Evolutionary conservation across 495 filamentous ascomycete species (phyloP).

Genomic region (Xylaria acuta): DNA sequence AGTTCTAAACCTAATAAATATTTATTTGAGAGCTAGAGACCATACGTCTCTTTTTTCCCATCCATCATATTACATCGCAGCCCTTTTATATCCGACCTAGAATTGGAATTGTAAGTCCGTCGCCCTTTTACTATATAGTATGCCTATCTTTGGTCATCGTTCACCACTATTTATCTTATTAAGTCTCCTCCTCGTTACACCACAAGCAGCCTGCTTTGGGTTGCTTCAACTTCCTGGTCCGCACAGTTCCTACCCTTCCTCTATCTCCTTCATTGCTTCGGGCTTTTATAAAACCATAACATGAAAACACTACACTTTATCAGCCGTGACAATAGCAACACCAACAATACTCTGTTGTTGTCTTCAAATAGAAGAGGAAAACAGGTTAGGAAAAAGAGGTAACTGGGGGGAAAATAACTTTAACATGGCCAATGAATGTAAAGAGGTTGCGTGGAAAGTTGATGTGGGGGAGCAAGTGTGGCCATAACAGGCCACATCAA

Average conservation of each 20-base stretch:
- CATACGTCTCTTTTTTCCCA: background rate
- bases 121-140: background rate
- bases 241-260: background rate
- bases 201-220: background rate
- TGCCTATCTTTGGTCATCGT: background rate
- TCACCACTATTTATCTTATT: background rate
- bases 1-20: background rate
- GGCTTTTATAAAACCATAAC: background rate
- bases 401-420: no score
- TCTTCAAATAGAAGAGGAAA: background rate
- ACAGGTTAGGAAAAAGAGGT: background rate
- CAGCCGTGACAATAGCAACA: background rate
- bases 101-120: background rate
- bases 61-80: background rate
- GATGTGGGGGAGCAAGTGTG: background rate
- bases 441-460: background rate
- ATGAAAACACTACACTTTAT: background rate
- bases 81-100: background rate
- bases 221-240: background rate
- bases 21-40: background rate
- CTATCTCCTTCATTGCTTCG: background rate
- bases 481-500: background rate
- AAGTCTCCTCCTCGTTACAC: background rate
- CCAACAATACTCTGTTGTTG: background rate
- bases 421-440: background rate